Evolutionary conservation across 441 rosid genomes (phyloP).

Genomic region (Croton laevigatus): DNA sequence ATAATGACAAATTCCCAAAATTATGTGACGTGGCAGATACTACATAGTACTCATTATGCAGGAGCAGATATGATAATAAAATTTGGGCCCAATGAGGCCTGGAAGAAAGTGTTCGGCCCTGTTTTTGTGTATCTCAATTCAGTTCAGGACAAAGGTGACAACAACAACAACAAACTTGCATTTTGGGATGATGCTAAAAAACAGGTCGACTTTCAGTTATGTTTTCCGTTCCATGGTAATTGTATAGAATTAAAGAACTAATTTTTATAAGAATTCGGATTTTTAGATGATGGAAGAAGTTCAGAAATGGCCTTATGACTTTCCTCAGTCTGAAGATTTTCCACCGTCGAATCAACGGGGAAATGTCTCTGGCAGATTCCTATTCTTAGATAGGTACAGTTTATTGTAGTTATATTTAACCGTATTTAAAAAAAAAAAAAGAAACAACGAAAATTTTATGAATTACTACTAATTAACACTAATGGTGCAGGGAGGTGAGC

Average conservation of each 20-base stretch:
- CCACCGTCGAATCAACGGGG: slow-evolving; percentile 55
- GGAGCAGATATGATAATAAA: slow-evolving; percentile 72
- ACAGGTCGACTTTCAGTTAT: slow-evolving; percentile 39
- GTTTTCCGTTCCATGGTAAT: not conserved
- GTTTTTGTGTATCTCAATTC: slow-evolving; percentile 63
- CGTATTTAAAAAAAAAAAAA: no score
- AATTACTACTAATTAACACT: not conserved
- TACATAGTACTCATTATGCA: slow-evolving; percentile 73
- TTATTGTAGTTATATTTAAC: not conserved
- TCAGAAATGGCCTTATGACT: slow-evolving; percentile 72
- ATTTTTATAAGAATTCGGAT: not conserved
- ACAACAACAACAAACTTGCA: slow-evolving; percentile 24
- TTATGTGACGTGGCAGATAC: slow-evolving; percentile 41
- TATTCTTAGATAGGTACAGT: slow-evolving; percentile 53
- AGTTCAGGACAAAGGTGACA: slow-evolving; percentile 29
- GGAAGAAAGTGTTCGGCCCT: slow-evolving; percentile 96
- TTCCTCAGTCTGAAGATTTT: slow-evolving; percentile 64
- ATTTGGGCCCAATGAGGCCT: slow-evolving; percentile 54
- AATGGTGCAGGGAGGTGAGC: slow-evolving; percentile 32
- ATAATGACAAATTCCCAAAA: no score
- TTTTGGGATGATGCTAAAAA: slow-evolving; percentile 82
- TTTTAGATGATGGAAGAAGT: slow-evolving; percentile 54
- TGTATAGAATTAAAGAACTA: not conserved
- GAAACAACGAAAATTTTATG: no score
- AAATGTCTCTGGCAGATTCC: slow-evolving; percentile 54